phyloP scores from a whole-genome alignment of 345 rosid genomes.

The Corymbia maculata region DNA sequence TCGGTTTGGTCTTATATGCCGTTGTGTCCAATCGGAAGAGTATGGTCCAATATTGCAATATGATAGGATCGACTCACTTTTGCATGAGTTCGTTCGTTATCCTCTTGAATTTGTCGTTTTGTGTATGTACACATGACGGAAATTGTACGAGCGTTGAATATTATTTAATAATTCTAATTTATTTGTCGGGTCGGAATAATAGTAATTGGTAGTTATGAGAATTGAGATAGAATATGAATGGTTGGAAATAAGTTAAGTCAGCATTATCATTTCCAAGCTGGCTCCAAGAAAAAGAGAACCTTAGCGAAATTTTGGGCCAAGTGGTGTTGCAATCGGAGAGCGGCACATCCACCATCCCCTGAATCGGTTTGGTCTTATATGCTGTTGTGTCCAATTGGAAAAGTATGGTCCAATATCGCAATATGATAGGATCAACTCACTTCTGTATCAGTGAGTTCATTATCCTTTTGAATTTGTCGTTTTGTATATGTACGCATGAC shows the following conservation, averaged over 20 bases:
- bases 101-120: neutral
- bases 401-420: too few species aligned
- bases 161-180: neutral
- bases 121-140: neutral
- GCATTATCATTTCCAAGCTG: neutral
- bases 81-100: neutral
- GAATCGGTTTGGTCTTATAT: too few species aligned
- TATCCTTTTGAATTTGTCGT: too few species aligned
- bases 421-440: too few species aligned
- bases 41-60: neutral
- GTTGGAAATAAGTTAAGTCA: neutral
- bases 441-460: too few species aligned
- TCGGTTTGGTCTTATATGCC: neutral
- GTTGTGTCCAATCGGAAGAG: neutral
- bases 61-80: neutral
- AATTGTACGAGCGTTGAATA: neutral
- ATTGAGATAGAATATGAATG: neutral
- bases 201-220: neutral
- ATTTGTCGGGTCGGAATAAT: neutral
- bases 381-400: too few species aligned
- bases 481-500: too few species aligned
- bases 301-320: neutral
- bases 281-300: neutral
- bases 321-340: neutral
- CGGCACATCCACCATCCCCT: neutral